phyloP scores from a whole-genome alignment of 306 rosid genomes.

The Vigna unguiculata region DNA sequence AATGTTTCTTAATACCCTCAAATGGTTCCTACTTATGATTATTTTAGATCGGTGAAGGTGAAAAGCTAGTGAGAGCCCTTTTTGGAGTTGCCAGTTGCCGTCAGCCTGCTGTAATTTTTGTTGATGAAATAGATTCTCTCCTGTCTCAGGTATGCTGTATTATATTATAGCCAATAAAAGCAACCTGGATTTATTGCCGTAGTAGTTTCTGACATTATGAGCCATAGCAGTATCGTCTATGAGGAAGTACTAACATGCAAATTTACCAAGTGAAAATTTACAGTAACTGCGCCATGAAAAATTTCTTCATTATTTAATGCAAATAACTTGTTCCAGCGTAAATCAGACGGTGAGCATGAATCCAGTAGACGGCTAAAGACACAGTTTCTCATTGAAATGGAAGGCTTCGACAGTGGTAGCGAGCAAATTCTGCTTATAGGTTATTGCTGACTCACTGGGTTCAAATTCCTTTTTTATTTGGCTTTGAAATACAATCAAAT shows the following conservation, averaged over 20 bases:
- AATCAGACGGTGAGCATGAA: slow-evolving; percentile 98
- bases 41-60: slow-evolving; percentile 96
- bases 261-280: neutral
- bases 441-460: slow-evolving; percentile 44
- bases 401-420: slow-evolving; percentile 86
- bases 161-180: slow-evolving; percentile 37
- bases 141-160: slow-evolving; percentile 86
- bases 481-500: neutral
- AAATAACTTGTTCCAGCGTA: slow-evolving; percentile 66
- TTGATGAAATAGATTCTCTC: slow-evolving; percentile 98
- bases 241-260: slow-evolving; percentile 35
- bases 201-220: slow-evolving; percentile 34
- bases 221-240: slow-evolving; percentile 25
- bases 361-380: slow-evolving; percentile 97
- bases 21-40: slow-evolving; percentile 37
- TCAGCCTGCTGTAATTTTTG: slow-evolving; percentile 98
- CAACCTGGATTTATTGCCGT: slow-evolving; percentile 26
- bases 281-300: neutral
- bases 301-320: slow-evolving; percentile 24
- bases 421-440: slow-evolving; percentile 95
- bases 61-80: slow-evolving; percentile 92
- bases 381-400: slow-evolving; percentile 98
- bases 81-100: slow-evolving; percentile 98
- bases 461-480: slow-evolving; percentile 27
- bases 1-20: slow-evolving; percentile 20